phyloP scores from a whole-genome alignment of 2,329 filamentous ascomycete genomes.

The Cryphonectria japonica region DNA sequence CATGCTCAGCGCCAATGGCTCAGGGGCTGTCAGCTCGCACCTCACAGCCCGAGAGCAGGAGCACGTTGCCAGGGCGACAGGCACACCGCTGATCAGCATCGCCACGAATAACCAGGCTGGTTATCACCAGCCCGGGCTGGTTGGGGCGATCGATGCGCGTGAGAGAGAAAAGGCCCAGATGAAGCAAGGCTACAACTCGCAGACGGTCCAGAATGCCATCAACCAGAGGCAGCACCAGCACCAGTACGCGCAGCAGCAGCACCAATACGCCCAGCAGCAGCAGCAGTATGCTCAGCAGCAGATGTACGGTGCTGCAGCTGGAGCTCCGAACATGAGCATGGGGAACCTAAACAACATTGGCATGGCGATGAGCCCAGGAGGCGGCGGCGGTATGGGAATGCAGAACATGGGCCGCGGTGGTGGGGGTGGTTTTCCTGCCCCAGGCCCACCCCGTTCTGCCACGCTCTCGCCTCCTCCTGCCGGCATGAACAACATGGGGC shows the following conservation, averaged over 20 bases:
- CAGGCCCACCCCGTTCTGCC: constrained; percentile 25
- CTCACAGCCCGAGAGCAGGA: constrained; percentile 89
- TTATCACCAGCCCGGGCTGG: constrained; percentile 61
- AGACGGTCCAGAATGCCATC: constrained; percentile 75
- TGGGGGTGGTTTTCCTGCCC: constrained; percentile 9
- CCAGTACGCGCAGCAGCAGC: constrained; percentile 39
- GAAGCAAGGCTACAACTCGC: constrained; percentile 69
- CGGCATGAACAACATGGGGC: constrained; percentile 23
- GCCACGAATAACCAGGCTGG: constrained; percentile 53
- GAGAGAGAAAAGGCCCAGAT: constrained; percentile 77
- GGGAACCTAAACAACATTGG: constrained; percentile 39
- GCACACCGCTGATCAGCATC: constrained; percentile 74
- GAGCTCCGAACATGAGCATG: constrained; percentile 36
- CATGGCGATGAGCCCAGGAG: constrained; percentile 33
- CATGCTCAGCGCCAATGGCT: constrained; percentile 53
- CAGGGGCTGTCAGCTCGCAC: constrained; percentile 50
- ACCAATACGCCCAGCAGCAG: constrained; percentile 39
- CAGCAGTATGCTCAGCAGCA: constrained; percentile 39
- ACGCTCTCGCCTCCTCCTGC: constrained; percentile 28
- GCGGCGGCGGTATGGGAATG: constrained; percentile 31
- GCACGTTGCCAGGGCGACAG: constrained; percentile 81
- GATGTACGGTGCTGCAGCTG: constrained; percentile 30
- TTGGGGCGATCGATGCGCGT: constrained; percentile 78
- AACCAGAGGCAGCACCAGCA: constrained; percentile 60
- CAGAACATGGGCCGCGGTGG: constrained; percentile 32